These are phyloP conservation scores for Kazachstania kunashirensis DNA, from an alignment of 805 yeast genomes.

Conservation along the genomic window DNA sequence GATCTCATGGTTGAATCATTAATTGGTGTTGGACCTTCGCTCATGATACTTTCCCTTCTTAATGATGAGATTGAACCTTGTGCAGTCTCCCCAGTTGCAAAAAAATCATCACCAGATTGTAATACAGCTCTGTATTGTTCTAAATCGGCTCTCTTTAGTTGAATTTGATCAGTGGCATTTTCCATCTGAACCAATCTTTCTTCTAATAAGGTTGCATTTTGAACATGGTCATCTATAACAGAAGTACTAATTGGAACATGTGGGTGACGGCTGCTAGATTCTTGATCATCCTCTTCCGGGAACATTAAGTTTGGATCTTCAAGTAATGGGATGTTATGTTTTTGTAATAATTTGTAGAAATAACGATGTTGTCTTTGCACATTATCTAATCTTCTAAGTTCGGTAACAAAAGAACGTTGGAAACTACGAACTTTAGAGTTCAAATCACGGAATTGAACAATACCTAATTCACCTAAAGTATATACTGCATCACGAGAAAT, in stretches of 20 bases:
- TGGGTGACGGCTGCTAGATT: background rate
- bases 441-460: constrained; percentile 81
- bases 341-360: constrained; percentile 40
- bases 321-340: constrained; percentile 34
- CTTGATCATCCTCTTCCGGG: constrained; percentile 13
- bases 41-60: constrained; percentile 10
- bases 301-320: constrained; percentile 12
- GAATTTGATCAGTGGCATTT: constrained; percentile 56
- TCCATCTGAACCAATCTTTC: constrained; percentile 62
- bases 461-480: constrained; percentile 76
- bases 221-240: constrained; percentile 62
- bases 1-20: constrained; percentile 3
- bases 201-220: constrained; percentile 59
- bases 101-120: constrained; percentile 41
- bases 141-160: constrained; percentile 44
- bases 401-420: constrained; percentile 85
- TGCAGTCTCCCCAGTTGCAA: constrained; percentile 21
- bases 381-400: constrained; percentile 73
- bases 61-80: constrained; percentile 4
- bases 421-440: constrained; percentile 72
- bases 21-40: constrained; percentile 22
- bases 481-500: constrained; percentile 79
- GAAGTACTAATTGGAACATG: constrained; percentile 37
- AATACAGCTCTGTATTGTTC: constrained; percentile 52
- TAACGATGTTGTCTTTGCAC: constrained; percentile 75